A percentile compares a stretch with the other conserved stretches of the same genome.
These are phyloP conservation scores for Hanseniaspora lindneri DNA, from an alignment of 805 yeast genomes.

Conservation along the genomic window DNA sequence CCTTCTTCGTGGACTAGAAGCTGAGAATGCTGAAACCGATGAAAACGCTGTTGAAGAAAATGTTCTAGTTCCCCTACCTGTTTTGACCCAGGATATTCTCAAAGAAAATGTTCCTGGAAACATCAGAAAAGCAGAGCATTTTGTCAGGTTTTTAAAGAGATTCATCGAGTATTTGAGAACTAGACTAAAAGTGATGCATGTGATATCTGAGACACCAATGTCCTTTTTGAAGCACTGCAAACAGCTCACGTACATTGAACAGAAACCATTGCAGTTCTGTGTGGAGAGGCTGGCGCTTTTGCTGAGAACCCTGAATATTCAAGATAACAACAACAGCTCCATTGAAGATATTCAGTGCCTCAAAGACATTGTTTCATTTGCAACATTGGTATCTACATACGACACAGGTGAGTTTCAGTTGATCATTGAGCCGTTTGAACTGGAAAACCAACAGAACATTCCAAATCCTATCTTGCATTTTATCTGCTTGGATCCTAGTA, in stretches of 20 bases:
- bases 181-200: slow-evolving; percentile 94
- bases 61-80: slow-evolving; percentile 71
- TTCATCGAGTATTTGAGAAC: slow-evolving; percentile 90
- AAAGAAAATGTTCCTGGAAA: slow-evolving; percentile 96
- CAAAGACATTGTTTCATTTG: slow-evolving; percentile 93
- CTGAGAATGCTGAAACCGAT: slow-evolving; percentile 8
- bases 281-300: slow-evolving; percentile 80
- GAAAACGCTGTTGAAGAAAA: slow-evolving; percentile 35
- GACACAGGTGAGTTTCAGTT: slow-evolving; percentile 79
- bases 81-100: slow-evolving; percentile 68
- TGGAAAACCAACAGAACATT: slow-evolving; percentile 82
- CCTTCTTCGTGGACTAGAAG: slow-evolving; percentile 69
- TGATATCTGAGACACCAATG: slow-evolving; percentile 92
- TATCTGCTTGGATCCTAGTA: slow-evolving; percentile 93
- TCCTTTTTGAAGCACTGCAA: slow-evolving; percentile 87
- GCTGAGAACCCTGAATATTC: slow-evolving; percentile 77
- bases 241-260: slow-evolving; percentile 82
- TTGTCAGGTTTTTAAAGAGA: slow-evolving; percentile 81
- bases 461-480: slow-evolving; percentile 92
- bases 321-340: slow-evolving; percentile 32
- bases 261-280: slow-evolving; percentile 83
- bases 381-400: slow-evolving; percentile 88
- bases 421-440: slow-evolving; percentile 90
- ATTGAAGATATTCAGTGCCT: slow-evolving; percentile 87
- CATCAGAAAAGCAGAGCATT: slow-evolving; percentile 93